Base-by-base conservation (phyloP, 495 filamentous ascomycete species). In the Trichoderma reesei region DNA sequence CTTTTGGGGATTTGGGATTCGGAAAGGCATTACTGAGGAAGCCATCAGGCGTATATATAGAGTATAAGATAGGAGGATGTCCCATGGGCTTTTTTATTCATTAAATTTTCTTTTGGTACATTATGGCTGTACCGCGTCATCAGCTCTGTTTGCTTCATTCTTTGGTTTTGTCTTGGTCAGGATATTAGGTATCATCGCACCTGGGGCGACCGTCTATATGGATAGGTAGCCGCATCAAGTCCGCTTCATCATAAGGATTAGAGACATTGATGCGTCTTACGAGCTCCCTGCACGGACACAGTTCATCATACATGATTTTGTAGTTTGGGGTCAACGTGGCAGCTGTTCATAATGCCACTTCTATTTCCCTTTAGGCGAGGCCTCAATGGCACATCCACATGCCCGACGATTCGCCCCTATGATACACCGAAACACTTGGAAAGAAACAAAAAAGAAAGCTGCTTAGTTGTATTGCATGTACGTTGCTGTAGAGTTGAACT, bases 391-490 rank as follows among this genome's bases (percentile, higher is more conserved):
- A 54, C 18, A 44, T 4, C 71, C 62, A 42, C 69, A 62, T 69
- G 63, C 51, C 61, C 37, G 36, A 59, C 46, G 31, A 26, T 37
- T 60, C 46, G 60, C 39, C 63, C 44, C 16, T 18, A 56, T 56
- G 26, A 26, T 56, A 56, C 51, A 56, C 9, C 51, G 20, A 48
- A 26, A 0, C 26, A 1, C 0, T 26, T 26, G 26, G 26, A 26
- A 26, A 26, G 26, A 18, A 18, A 56, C 26, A 56, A 33, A 33
- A 33, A 34, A 56, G 34, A 31, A 26, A 3, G 5, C 38, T 42
- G 37, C 41, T 67, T 92, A 98, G 77, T 98, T 98, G 83, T 98
- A 98, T 76, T 98, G 94, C 86, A 95, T 95, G 79, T 98, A 98
- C 63, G 91, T 92, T 33, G 95, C 94, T 63, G 94, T 98, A 64